Evolutionary conservation across 202 grass and related monocot species (phyloP).

Genomic region (Zoysia matrella): DNA sequence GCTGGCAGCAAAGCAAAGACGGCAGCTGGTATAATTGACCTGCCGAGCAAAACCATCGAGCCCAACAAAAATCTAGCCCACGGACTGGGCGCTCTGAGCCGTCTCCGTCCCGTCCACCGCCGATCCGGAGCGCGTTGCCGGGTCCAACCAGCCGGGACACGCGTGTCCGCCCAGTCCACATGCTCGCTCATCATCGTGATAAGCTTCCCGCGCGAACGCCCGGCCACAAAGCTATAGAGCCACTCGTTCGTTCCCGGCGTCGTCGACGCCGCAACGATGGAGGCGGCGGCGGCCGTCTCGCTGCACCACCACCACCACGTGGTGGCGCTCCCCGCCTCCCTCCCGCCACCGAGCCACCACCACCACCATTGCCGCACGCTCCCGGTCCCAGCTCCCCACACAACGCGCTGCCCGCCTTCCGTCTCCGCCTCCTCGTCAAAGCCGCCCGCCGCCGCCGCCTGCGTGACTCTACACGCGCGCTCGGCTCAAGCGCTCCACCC

Average conservation of each 20-base stretch:
- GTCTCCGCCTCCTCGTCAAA: background rate
- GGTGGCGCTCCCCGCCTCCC: conserved; percentile 5
- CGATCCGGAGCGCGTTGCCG: no score
- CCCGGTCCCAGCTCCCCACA: background rate
- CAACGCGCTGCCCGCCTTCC: background rate
- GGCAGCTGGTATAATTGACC: no score
- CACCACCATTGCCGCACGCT: background rate
- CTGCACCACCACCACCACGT: conserved; percentile 40
- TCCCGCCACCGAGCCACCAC: background rate
- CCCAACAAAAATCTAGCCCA: conserved; percentile 2
- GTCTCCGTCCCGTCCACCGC: background rate
- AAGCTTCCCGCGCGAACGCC: no score
- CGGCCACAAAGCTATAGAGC: no score
- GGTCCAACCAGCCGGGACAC: background rate
- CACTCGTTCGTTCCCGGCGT: background rate
- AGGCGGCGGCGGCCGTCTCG: no score
- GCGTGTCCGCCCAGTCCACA: no score
- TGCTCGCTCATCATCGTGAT: no score
- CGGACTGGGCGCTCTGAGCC: background rate
- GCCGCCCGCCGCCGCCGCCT: background rate
- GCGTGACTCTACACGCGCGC: background rate
- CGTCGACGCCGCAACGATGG: no score
- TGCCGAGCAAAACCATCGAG: no score
- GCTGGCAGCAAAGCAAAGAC: no score
- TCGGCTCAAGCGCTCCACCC: background rate